Evolutionary conservation across 345 rosid genomes (phyloP).

Genomic region (Salix brachista): DNA sequence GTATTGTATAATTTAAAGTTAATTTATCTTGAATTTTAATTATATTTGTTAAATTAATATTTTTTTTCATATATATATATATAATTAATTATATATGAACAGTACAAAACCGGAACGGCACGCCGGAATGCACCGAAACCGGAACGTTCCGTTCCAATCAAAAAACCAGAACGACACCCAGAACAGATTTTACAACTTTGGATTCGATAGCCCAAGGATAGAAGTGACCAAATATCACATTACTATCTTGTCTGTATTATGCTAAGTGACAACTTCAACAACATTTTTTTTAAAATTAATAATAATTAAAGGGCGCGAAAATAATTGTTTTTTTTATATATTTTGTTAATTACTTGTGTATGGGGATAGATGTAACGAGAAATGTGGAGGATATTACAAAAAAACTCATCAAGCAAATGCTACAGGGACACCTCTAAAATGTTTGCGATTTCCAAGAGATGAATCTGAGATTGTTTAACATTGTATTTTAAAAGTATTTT

Average conservation of each 20-base stretch:
- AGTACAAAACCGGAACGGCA: no score
- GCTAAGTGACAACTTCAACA: not conserved
- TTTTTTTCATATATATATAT: no score
- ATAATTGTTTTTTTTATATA: not conserved
- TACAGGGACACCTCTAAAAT: conserved; percentile 1
- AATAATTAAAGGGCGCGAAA: not conserved
- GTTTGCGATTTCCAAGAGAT: not conserved
- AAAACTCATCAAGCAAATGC: not conserved
- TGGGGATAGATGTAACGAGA: not conserved
- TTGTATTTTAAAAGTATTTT: no score
- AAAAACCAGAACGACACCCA: no score
- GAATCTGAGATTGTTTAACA: no score
- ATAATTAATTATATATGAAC: no score
- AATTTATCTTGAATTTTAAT: no score
- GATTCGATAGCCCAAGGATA: not conserved
- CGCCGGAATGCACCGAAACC: no score
- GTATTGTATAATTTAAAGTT: no score
- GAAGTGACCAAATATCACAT: not conserved
- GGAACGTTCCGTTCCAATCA: no score
- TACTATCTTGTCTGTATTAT: conserved; percentile 4
- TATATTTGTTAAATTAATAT: no score
- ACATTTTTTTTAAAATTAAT: not conserved
- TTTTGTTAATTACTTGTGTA: not conserved
- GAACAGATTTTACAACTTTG: no score
- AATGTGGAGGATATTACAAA: not conserved